Evolutionary conservation across 257 asterid genomes (phyloP), one percentile per base, ranked within the genome.

Genomic region (Jaltomata sinuosa): DNA sequence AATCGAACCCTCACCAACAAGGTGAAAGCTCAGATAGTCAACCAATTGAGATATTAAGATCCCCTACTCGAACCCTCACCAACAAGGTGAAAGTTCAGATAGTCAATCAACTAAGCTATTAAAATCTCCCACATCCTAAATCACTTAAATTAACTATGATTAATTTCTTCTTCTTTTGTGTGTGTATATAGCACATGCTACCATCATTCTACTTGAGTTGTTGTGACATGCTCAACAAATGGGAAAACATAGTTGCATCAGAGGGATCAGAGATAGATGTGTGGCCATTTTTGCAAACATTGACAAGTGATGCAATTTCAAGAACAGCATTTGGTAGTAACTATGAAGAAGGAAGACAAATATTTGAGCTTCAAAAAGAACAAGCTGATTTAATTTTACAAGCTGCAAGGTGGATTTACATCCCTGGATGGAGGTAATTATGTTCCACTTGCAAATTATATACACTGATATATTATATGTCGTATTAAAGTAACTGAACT

Each of bases 351-450:
- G 94, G 94, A 0, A 80, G 89, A 19, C 81, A 87, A 32, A 87
- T 89, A 80, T 91, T 89, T 25, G 86, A 87, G 88, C 92, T 91
- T 34, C 92, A 88, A 18, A 89, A 87, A n/a, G 93, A 90, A 81
- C 87, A 64, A 40, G 85, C 87, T 54, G 86, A 86, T 83, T 90
- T 88, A 25, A 84, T 83, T 25, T 65, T 90, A 55, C 89, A 87
- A 22, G 38, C 88, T 80, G 9, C 80, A 21, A 80, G 83, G 80
- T 86, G 84, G 85, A 29, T 85, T n/a, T 91, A 88, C 65, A 85
- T 91, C 84, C 93, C 94, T 0, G 92, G 94, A 31, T 91, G 94
- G 94, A 91, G 93, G 93, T 89, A 86, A 29, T n/a, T n/a, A n/a
- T n/a, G 52, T 14, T 54, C 0, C 6, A 57, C 36, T 36, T 3